Evolutionary conservation across 2,329 filamentous ascomycete genomes (phyloP).

Genomic region (Fusarium irregulare): DNA sequence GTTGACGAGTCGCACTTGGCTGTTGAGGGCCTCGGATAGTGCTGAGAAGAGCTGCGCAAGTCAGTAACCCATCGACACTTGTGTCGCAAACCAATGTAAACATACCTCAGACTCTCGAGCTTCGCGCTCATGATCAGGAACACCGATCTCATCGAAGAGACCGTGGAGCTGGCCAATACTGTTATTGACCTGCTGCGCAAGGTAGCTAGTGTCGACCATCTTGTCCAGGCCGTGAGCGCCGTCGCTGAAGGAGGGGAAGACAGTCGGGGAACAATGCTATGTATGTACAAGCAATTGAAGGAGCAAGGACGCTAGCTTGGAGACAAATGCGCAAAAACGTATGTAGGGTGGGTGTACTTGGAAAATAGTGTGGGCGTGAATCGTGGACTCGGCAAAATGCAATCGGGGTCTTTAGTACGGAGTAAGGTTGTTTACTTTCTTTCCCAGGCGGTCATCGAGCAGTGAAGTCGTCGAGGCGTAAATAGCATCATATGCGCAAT

Average conservation of each 20-base stretch:
- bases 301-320: conserved; percentile 13
- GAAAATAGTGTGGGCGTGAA: conserved; percentile 13
- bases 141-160: conserved; percentile 96
- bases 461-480: conserved; percentile 38
- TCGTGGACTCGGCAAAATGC: conserved; percentile 31
- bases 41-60: conserved; percentile 82
- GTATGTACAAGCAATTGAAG: conserved; percentile 19
- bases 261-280: conserved; percentile 28
- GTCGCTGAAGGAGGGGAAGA: conserved; percentile 29
- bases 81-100: conserved; percentile 1
- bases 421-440: conserved; percentile 45
- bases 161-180: conserved; percentile 94
- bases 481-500: conserved; percentile 44
- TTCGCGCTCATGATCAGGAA: conserved; percentile 93
- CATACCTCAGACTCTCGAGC: conserved; percentile 87
- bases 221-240: conserved; percentile 51
- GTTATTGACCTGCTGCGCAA: conserved; percentile 93
- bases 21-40: conserved; percentile 90
- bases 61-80: conserved; percentile 14
- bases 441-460: conserved; percentile 45
- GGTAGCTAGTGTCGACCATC: conserved; percentile 84
- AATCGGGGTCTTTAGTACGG: conserved; percentile 24
- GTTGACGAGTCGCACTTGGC: conserved; percentile 86
- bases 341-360: conserved; percentile 8
- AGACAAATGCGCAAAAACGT: conserved; percentile 23